Conservation (phyloP, 345 rosid species). For the Arabis hirsuta region DNA sequence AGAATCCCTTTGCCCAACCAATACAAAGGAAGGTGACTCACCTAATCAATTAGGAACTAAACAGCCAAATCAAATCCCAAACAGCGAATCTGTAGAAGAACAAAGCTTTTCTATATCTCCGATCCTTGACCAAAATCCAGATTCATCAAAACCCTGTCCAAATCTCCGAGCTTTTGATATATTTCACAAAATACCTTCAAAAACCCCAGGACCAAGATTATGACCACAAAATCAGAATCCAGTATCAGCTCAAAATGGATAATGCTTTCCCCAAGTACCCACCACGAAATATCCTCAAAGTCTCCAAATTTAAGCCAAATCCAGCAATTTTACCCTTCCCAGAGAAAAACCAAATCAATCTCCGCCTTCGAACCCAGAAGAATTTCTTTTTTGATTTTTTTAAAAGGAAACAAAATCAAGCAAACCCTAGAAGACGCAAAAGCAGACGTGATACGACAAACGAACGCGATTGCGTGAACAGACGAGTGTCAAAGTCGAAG, state of each 20-base stretch:
- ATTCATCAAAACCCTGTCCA: constrained; percentile 35
- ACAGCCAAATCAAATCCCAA: constrained; percentile 17
- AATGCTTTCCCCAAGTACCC: constrained; percentile 31
- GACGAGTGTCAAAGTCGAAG: constrained; percentile 45
- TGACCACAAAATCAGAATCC: constrained; percentile 31
- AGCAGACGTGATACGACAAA: constrained; percentile 46
- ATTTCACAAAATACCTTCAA: background rate
- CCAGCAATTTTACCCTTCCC: constrained; percentile 17
- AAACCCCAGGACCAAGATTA: constrained; percentile 13
- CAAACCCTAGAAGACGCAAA: constrained; percentile 45
- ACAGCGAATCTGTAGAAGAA: constrained; percentile 18
- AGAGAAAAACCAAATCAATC: constrained; percentile 4
- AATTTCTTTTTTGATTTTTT: background rate
- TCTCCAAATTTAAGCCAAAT: constrained; percentile 33
- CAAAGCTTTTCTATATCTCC: constrained; percentile 20
- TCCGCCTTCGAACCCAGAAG: constrained; percentile 29
- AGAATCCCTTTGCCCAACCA: constrained; percentile 29
- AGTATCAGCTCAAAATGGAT: constrained; percentile 30
- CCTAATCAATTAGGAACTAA: constrained; percentile 26
- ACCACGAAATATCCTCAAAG: constrained; percentile 34
- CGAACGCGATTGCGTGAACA: constrained; percentile 62
- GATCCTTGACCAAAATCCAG: constrained; percentile 38
- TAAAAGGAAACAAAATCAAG: constrained; percentile 5
- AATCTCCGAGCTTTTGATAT: constrained; percentile 20
- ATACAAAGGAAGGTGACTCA: constrained; percentile 26